Base-by-base conservation (phyloP, 2,329 filamentous ascomycete species). In the Fusarium ramigenum region DNA sequence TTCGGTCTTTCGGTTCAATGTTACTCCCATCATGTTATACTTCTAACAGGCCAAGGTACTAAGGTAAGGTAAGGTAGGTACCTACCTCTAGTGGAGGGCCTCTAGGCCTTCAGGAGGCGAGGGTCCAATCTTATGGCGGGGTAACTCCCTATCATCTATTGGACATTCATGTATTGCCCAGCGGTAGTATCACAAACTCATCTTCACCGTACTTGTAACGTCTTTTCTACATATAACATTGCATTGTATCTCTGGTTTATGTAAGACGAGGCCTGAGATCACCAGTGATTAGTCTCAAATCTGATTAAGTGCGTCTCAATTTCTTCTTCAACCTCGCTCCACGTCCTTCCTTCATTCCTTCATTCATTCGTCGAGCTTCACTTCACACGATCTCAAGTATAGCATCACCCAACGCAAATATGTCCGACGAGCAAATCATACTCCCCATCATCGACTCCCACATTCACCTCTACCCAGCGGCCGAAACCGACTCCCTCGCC, bases 371-470 rank as follows among this genome's bases (percentile, higher is more conserved):
- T 42, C 47, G 36, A 63, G 57, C 66, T 50, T 37, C 42, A 39
- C 39, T 46, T 57, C 34, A 42, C 36, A 16, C 34, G 54, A 50
- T n/a, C 19, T 53, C 21, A 25, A 43, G 37, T 42, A 37, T 40
- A 56, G 50, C 40, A 49, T 39, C 37, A 18, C 21, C 40, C 40
- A 60, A 52, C 72, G 63, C 65, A 62, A 79, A 63, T 70, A 83
- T 83, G 82, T 77, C 83, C 64, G 79, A 85, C 66, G 73, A 81
- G 28, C 79, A 81, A 74, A 78, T 83, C 76, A 66, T 83, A 77
- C 83, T 87, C 80, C 89, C 87, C 77, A 91, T 97, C 79, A 90
- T 98, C 82, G 95, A 98, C 85, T 92, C 94, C 43, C 96, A 98
- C 85, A 92, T 98, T 83, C 95, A 98, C 84, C 90, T 98, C 78